Evolutionary conservation across 768 basidiomycete genomes (phyloP), one percentile per base, ranked within the genome.

Genomic region (Artomyces pyxidatus): DNA sequence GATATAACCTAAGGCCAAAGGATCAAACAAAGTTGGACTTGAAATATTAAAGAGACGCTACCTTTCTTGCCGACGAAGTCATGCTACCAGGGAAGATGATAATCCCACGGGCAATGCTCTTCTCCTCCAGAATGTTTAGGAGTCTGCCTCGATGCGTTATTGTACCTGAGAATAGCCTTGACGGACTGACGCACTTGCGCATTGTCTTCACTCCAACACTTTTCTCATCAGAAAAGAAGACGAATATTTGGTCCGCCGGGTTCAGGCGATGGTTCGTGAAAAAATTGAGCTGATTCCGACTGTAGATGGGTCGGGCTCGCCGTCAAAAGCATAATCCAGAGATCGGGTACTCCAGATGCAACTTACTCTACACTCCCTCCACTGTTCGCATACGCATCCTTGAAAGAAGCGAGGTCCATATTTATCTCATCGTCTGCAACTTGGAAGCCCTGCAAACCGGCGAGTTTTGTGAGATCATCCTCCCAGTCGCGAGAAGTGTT

Each of bases 141-240:
- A 99, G 72, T 64, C 95, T 97, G 62, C n/a, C n/a, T 4, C 38
- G 10, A 16, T 27, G 46, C 42, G 28, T 54, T 30, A 41, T 42
- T 29, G 19, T 14, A 19, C 16, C 37, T 3, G n/a, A 37, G 22
- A 48, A 43, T 16, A 21, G 23, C n/a, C n/a, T n/a, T n/a, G n/a
- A n/a, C n/a, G n/a, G n/a, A n/a, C n/a, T n/a, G n/a, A 37, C 85
- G 47, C 65, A 96, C 95, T 92, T 95, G 71, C 93, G 75, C 91
- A 98, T 97, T 3, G 93, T 91, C 68, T 96, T 95, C 38, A 98
- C 92, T 51, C 93, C 90, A 6, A 98, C 96, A 60, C 89, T 91
- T 65, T 73, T 79, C 67, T 98, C 96, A 40, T 94, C 92, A n/a
- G 91, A 83, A 68, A 95, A 99, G 65, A 88, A 97, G 17, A 98